Evolutionary conservation across 148 eudicot species (phyloP), one percentile per base, ranked within the genome.

Genomic region (Fagopyrum tataricum): DNA sequence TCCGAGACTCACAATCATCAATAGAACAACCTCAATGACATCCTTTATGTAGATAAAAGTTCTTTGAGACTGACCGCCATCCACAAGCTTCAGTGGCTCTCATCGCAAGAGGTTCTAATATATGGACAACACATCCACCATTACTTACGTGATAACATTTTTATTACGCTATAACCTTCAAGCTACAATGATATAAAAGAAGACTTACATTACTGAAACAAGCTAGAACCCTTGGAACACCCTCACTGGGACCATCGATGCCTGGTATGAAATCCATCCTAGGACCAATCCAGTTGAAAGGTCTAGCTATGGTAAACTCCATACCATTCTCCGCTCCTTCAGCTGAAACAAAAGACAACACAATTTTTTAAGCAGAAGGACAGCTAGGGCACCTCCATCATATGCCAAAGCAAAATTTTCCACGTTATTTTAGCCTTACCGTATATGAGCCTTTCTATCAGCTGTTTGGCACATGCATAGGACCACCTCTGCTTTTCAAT

Each of bases 401-500:
- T 9, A 40, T 17, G 3, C 40, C 49, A 73, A 73, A 40, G 14
- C n/a, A 56, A 72, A 40, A 37, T 39, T 4, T 3, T 31, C 37
- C 37, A 2, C 49, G 42, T 4, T 17, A 42, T 17, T 47, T 20
- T 11, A n/a, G 24, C 39, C 81, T 74, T 52, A 90, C 99, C 99
- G 81, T 85, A 95, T 51, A 95, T 85, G 75, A 95, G 90, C 87
- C 99, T 91, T 86, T 95, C 99, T 71, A 95, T 95, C 84, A 95
- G 84, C 72, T 95, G 97, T 72, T 95, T 95, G 48, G 97, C 99
- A 81, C 99, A 95, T 7, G 99, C 99, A 72, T 95, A 95, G 47
- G 99, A 95, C 99, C 99, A 95, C 78, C 99, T 92, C 87, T 95
- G 99, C 84, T 91, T 95, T 78, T 95, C 99, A 86, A 95, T 92